These are phyloP conservation scores for Phaeosphaeriaceae sp. DNA, from an alignment of 2,329 filamentous ascomycete species.

Conservation along the genomic window DNA sequence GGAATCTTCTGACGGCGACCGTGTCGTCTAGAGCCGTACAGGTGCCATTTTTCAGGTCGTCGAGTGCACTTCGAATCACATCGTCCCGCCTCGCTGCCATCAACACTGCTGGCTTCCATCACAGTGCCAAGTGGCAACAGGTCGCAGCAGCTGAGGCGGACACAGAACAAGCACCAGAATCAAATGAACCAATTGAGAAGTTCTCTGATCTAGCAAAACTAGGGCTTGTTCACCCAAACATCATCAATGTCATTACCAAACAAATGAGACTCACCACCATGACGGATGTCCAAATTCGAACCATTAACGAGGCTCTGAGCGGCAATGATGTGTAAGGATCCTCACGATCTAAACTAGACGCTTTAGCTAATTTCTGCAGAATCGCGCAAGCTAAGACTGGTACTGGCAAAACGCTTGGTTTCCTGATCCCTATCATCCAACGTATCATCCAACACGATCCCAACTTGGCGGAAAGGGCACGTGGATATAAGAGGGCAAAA, in stretches of 20 bases:
- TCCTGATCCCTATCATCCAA: constrained; percentile 85
- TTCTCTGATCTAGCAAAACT: constrained; percentile 54
- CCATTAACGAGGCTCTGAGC: constrained; percentile 78
- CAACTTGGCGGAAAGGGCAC: constrained; percentile 59
- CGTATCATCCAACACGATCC: constrained; percentile 72
- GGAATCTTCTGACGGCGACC: constrained; percentile 33
- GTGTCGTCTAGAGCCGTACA: constrained; percentile 35
- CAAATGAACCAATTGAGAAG: constrained; percentile 45
- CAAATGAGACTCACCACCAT: constrained; percentile 81
- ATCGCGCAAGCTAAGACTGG: constrained; percentile 95
- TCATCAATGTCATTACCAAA: constrained; percentile 72
- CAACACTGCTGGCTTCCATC: constrained; percentile 46
- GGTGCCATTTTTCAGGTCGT: constrained; percentile 25
- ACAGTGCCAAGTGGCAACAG: constrained; percentile 48
- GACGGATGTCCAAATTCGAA: constrained; percentile 89
- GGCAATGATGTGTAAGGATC: constrained; percentile 79
- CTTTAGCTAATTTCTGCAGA: constrained; percentile 29
- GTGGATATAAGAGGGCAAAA: constrained; percentile 49
- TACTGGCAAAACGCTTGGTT: constrained; percentile 95
- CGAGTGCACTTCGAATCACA: constrained; percentile 25
- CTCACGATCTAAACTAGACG: neutral
- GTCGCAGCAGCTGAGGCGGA: constrained; percentile 31
- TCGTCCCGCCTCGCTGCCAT: constrained; percentile 25
- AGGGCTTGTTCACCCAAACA: constrained; percentile 64
- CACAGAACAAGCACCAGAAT: constrained; percentile 18